These are phyloP conservation scores for Malassezia slooffiae DNA, from an alignment of 1,284 basidiomycete genomes.

Conservation along the genomic window DNA sequence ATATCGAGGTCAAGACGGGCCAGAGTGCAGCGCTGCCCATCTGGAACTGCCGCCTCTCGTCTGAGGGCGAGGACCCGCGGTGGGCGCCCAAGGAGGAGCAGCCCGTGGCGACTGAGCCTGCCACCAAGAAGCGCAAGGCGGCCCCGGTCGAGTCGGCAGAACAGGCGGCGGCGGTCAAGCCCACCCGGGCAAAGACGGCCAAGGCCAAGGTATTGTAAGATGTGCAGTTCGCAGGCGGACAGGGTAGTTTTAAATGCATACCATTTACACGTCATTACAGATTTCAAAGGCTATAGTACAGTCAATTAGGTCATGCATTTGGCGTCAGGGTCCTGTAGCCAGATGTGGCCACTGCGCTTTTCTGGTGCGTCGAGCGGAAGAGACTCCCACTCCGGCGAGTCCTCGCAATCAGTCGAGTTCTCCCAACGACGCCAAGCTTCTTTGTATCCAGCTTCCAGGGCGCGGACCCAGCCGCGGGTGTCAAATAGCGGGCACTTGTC, in stretches of 20 bases:
- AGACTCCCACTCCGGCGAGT: constrained; percentile 46
- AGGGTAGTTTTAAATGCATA: no score
- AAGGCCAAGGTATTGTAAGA: no score
- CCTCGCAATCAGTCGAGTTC: constrained; percentile 51
- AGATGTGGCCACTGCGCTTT: constrained; percentile 24
- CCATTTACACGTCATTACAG: no score
- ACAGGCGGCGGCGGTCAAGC: neutral
- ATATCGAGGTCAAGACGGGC: constrained; percentile 80
- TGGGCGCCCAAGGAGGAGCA: constrained; percentile 4
- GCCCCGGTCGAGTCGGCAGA: neutral
- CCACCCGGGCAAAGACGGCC: neutral
- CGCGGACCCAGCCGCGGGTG: constrained; percentile 53
- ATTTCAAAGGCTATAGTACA: no score
- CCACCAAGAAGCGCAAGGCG: constrained; percentile 6
- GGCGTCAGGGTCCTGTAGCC: no score
- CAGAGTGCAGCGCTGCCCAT: constrained; percentile 74
- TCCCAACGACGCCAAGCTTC: constrained; percentile 57
- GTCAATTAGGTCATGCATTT: no score
- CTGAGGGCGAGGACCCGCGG: constrained; percentile 10
- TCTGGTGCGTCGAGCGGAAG: constrained; percentile 9
- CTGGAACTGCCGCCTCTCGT: constrained; percentile 67
- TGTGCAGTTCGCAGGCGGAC: no score
- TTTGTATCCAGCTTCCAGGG: constrained; percentile 53
- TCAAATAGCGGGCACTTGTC: constrained; percentile 54
- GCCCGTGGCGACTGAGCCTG: neutral